Base-by-base conservation (phyloP, 768 basidiomycete genomes). In the Dentipellis fragilis region DNA sequence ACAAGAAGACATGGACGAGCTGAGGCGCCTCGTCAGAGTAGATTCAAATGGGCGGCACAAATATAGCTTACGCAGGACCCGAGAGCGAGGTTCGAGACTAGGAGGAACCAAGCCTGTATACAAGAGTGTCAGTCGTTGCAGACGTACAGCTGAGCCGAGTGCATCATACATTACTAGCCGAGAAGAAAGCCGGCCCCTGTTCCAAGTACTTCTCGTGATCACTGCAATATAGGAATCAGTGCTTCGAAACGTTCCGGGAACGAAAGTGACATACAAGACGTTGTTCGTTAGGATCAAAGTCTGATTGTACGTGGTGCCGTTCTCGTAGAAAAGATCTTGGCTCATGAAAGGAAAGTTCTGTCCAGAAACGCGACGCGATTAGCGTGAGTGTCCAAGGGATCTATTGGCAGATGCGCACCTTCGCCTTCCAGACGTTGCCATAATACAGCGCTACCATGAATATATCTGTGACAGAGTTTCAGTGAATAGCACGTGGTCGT, bases 31-130 rank as follows among this genome's bases (percentile, higher is more conserved):
- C 14, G 11, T 55, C 19, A 17, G 51, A 8, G 38, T 21, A 3
- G 19, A 17, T n/a, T 1, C 5, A 5, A 2, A 37, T 16, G 10
- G 11, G 4, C 7, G 17, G n/a, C 0, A 12, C 10, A 11, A 17
- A 8, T 14, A 21, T 4, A 10, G 36, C 57, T 46, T 45, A 61
- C 60, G n/a, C 63, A 63, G 1, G 69, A 66, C 12, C 69, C 68
- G 36, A 70, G 65, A 22, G 69, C 67, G 22, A 70, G 56, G 59
- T 70, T 70, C 8, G 69, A 70, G 2, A 66, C 66, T 54, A 70
- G 65, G 48, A 68, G 64, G 61, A 65, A 69, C 54, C 67, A 65
- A 3, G 67, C 69, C 57, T 61, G 42, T 19, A 6, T 14, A 7
- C 19, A 4, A n/a, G 11, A 51, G 35, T 7, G 17, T 38, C 4